phyloP scores from a whole-genome alignment of 108 stramenopile species.

The Nitzschia inconspicua region DNA sequence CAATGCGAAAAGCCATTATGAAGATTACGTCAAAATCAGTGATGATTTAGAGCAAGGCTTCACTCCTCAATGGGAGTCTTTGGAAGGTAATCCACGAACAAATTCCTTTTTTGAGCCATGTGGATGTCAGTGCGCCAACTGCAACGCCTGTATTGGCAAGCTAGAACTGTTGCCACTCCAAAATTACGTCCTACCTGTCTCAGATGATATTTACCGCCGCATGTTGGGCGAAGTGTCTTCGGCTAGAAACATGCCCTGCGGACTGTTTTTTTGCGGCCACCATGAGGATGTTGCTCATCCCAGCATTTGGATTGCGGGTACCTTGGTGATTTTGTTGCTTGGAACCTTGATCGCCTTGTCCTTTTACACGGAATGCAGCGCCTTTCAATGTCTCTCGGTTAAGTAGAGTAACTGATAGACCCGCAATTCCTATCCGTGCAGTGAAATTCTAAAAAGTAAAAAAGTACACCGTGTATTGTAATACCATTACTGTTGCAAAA shows the following conservation, averaged over 20 bases:
- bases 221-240: slow-evolving; percentile 70
- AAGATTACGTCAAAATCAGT: slow-evolving; percentile 24
- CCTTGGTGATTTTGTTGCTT: slow-evolving; percentile 45
- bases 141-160: slow-evolving; percentile 23
- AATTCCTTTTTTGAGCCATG: background rate
- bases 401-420: too few relatives aligned
- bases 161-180: slow-evolving; percentile 34
- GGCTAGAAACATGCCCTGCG: slow-evolving; percentile 67
- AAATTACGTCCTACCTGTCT: slow-evolving; percentile 55
- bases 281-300: slow-evolving; percentile 82
- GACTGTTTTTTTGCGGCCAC: slow-evolving; percentile 84
- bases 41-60: slow-evolving; percentile 17
- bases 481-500: too few relatives aligned
- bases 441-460: too few relatives aligned
- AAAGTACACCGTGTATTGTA: too few relatives aligned
- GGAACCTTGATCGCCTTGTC: slow-evolving; percentile 21
- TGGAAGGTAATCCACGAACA: slow-evolving; percentile 11
- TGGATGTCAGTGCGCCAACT: slow-evolving; percentile 20
- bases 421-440: too few relatives aligned
- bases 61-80: slow-evolving; percentile 30
- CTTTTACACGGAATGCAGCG: slow-evolving; percentile 12
- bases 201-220: slow-evolving; percentile 59
- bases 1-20: slow-evolving; percentile 23
- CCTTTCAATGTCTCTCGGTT: too few relatives aligned
- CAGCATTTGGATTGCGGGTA: slow-evolving; percentile 59